These are phyloP conservation scores for Pyrenula massariospora DNA, from an alignment of 495 filamentous ascomycete species.

Conservation along the genomic window DNA sequence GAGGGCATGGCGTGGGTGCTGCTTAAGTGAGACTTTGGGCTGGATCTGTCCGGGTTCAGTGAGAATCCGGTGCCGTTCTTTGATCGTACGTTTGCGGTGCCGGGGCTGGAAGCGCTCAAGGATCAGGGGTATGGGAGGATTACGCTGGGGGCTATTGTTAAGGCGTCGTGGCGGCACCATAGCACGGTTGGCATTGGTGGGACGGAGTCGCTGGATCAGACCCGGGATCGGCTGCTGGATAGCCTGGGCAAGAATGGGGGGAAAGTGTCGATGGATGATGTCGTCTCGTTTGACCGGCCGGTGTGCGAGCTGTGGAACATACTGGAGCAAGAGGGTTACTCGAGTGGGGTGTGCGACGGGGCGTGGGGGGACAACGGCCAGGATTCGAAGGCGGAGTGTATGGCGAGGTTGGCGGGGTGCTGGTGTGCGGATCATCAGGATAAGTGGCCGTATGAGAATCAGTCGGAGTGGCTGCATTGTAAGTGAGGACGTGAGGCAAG, in stretches of 20 bases:
- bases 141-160: not conserved
- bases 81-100: not conserved
- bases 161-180: not conserved
- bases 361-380: not conserved
- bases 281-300: not conserved
- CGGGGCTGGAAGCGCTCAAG: not conserved
- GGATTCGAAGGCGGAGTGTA: not conserved
- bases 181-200: not conserved
- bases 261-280: not conserved
- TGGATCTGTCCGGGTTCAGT: too few relatives aligned
- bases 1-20: not conserved
- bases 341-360: not conserved
- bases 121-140: not conserved
- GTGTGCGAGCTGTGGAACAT: not conserved
- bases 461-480: not conserved
- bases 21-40: too few relatives aligned
- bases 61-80: too few relatives aligned
- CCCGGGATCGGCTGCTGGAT: not conserved
- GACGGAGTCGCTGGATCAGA: not conserved
- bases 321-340: not conserved
- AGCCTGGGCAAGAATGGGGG: not conserved
- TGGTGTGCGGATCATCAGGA: not conserved
- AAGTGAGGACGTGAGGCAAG: too few relatives aligned
- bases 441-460: not conserved
- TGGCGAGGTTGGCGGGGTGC: not conserved